A percentile compares a stretch with the other conserved stretches of the same genome.
Evolutionary conservation across 129 eudicot species (phyloP).

Genomic region (Arctium minus): DNA sequence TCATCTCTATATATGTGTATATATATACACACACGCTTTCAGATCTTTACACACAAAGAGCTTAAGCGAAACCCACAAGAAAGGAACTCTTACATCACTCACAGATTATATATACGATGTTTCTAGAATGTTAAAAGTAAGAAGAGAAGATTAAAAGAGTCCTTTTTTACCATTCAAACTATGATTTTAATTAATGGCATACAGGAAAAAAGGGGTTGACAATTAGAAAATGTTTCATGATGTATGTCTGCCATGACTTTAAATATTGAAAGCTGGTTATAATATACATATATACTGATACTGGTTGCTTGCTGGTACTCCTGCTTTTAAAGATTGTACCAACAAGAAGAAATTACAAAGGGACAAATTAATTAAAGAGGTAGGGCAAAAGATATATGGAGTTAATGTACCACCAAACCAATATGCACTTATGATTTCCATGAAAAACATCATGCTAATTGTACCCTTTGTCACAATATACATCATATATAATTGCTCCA

Average conservation of each 20-base stretch:
- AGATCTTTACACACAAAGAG: too few relatives aligned
- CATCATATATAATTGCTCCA: neutral
- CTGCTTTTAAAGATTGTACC: constrained; percentile 6
- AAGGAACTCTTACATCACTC: too few relatives aligned
- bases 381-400: constrained; percentile 20
- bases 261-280: constrained; percentile 9
- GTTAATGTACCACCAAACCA: neutral
- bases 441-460: neutral
- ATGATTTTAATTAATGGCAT: constrained; percentile 2
- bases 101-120: neutral
- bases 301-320: neutral
- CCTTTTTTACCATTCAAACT: constrained; percentile 14
- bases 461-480: neutral
- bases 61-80: too few relatives aligned
- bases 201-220: constrained; percentile 8
- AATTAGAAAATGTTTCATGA: constrained; percentile 6
- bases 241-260: constrained; percentile 24
- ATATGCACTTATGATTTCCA: neutral
- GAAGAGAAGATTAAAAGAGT: constrained; percentile 1
- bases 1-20: too few relatives aligned
- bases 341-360: neutral
- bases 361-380: constrained; percentile 25
- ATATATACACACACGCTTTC: too few relatives aligned
- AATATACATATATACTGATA: neutral
- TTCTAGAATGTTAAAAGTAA: neutral